phyloP scores from a whole-genome alignment of 2,329 filamentous ascomycete species.

The Neodidymelliopsis sp. region DNA sequence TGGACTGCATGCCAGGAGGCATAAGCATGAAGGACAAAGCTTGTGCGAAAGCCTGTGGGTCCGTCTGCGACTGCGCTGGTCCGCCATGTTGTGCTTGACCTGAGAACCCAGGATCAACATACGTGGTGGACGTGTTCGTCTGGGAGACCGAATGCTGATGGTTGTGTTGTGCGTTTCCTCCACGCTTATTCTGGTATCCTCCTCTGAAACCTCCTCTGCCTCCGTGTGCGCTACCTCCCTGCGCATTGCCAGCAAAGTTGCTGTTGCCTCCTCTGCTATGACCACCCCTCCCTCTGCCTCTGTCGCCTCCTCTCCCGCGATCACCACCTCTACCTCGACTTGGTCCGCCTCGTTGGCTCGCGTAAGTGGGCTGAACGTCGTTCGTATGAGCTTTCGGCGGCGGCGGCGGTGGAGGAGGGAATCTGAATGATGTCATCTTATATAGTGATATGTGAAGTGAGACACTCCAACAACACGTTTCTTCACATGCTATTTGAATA shows the following conservation, averaged over 20 bases:
- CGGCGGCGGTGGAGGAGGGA: slow-evolving; percentile 59
- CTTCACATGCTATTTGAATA: slow-evolving; percentile 11
- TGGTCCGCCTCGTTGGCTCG: slow-evolving; percentile 41
- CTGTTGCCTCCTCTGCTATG: slow-evolving; percentile 28
- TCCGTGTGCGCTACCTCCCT: slow-evolving; percentile 23
- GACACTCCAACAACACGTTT: not conserved
- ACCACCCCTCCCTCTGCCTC: slow-evolving; percentile 39
- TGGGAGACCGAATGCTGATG: slow-evolving; percentile 7
- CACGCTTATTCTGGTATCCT: slow-evolving; percentile 27
- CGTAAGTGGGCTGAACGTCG: slow-evolving; percentile 33
- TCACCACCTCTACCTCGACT: slow-evolving; percentile 43
- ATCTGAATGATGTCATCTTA: slow-evolving; percentile 51
- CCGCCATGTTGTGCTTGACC: slow-evolving; percentile 15
- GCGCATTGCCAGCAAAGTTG: slow-evolving; percentile 26
- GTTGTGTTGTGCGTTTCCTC: slow-evolving; percentile 14
- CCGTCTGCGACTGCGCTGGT: slow-evolving; percentile 22
- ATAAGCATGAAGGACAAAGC: slow-evolving; percentile 42
- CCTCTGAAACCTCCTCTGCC: slow-evolving; percentile 32
- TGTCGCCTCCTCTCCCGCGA: slow-evolving; percentile 31
- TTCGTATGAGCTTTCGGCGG: slow-evolving; percentile 44
- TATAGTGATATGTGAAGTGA: slow-evolving; percentile 3
- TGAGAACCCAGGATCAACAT: slow-evolving; percentile 26
- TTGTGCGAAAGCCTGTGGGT: slow-evolving; percentile 36
- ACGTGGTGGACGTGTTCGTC: slow-evolving; percentile 10
- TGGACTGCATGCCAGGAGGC: slow-evolving; percentile 38